Evolutionary conservation across 257 asterid species (phyloP).

Genomic region (Solanum bulbocastanum): DNA sequence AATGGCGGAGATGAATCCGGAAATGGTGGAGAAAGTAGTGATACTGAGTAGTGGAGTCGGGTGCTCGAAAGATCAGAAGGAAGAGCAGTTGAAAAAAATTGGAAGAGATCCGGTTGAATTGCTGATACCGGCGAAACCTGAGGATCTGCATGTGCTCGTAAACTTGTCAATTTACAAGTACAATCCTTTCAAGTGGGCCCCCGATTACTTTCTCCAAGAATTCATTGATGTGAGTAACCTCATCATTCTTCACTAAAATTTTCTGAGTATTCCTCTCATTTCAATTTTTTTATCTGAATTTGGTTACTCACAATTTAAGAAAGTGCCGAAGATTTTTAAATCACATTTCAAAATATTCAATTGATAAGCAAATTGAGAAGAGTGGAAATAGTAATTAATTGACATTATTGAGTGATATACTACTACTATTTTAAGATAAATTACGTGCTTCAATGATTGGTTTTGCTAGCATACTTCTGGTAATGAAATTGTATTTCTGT

Average conservation of each 20-base stretch:
- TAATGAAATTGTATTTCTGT: not conserved
- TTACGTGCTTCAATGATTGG: not conserved
- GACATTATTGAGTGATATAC: not conserved
- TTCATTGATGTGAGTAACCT: constrained; percentile 31
- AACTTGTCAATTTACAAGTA: constrained; percentile 30
- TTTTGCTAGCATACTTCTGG: not conserved
- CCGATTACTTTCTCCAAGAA: constrained; percentile 36
- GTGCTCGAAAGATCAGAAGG: constrained; percentile 34
- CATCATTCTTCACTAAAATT: not conserved
- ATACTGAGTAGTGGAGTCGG: constrained; percentile 57
- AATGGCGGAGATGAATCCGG: constrained; percentile 45
- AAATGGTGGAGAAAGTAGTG: constrained; percentile 54
- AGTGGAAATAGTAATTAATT: not conserved
- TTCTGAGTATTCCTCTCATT: too few species aligned
- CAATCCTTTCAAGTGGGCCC: constrained; percentile 35
- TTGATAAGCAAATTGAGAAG: not conserved
- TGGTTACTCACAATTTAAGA: too few species aligned
- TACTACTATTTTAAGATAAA: not conserved
- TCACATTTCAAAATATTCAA: not conserved
- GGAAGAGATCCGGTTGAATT: constrained; percentile 35
- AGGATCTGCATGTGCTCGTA: constrained; percentile 33
- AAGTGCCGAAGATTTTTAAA: not conserved
- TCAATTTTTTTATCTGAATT: too few species aligned
- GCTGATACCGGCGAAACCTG: constrained; percentile 40
- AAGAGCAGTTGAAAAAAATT: constrained; percentile 28